phyloP scores from a whole-genome alignment of 495 filamentous ascomycete genomes.

The Penicillium bialowiezense region DNA sequence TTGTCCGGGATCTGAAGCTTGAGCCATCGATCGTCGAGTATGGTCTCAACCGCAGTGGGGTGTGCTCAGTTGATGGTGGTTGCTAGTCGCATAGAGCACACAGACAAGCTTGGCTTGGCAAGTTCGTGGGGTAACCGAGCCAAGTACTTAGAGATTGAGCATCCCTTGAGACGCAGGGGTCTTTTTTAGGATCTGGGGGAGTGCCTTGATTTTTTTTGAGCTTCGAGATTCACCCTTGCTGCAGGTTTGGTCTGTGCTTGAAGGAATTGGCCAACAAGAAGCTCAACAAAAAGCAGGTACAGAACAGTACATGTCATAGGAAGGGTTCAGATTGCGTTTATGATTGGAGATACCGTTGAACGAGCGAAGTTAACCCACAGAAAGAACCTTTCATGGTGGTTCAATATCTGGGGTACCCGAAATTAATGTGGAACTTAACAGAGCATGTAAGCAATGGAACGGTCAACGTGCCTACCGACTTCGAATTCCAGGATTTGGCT shows the following conservation, averaged over 20 bases:
- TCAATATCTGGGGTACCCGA: neutral
- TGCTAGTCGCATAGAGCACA: neutral
- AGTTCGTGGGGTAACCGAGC: neutral
- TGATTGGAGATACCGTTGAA: too few species aligned
- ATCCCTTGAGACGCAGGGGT: constrained; percentile 27
- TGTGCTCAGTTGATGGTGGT: neutral
- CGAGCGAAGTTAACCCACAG: too few species aligned
- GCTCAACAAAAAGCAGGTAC: neutral
- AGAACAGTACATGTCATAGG: too few species aligned
- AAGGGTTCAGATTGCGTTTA: too few species aligned
- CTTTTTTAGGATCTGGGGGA: constrained; percentile 8
- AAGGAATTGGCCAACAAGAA: neutral
- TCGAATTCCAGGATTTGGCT: neutral
- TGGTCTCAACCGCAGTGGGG: neutral
- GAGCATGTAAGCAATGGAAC: too few species aligned
- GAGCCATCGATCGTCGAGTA: neutral
- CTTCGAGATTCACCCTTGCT: constrained; percentile 18
- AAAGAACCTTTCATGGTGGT: too few species aligned
- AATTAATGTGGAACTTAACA: neutral
- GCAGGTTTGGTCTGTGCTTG: constrained; percentile 16
- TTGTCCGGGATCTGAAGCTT: neutral
- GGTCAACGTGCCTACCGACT: too few species aligned
- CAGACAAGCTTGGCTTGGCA: constrained; percentile 9
- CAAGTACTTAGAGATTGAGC: constrained; percentile 3
- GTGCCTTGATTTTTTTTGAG: neutral